Percentiles rank a stretch among this genome's conserved stretches.
Evolutionary conservation across 1,139 yeast species (phyloP).

Genomic region (Kurtzmaniella quercitrusa): DNA sequence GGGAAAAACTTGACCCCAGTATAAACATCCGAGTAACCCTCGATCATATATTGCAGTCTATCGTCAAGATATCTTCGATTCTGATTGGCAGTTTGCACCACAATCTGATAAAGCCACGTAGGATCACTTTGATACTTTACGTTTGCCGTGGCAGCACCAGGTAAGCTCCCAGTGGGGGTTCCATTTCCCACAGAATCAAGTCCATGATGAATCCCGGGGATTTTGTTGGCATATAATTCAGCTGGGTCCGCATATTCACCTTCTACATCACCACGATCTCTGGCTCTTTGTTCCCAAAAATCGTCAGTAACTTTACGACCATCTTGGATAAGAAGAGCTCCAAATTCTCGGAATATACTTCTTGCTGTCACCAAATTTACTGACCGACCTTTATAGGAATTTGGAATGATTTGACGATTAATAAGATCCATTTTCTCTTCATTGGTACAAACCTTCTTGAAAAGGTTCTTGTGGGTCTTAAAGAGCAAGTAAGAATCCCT

Average conservation of each 20-base stretch:
- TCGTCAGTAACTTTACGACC: slow-evolving; percentile 86
- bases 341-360: slow-evolving; percentile 87
- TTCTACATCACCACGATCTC: slow-evolving; percentile 66
- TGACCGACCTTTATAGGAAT: slow-evolving; percentile 84
- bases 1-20: slow-evolving; percentile 79
- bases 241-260: slow-evolving; percentile 81
- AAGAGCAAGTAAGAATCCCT: slow-evolving; percentile 88
- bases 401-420: slow-evolving; percentile 78
- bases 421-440: slow-evolving; percentile 82
- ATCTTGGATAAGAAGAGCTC: slow-evolving; percentile 74
- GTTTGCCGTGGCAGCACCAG: slow-evolving; percentile 31
- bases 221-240: slow-evolving; percentile 31
- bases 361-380: slow-evolving; percentile 90
- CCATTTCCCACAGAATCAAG: slow-evolving; percentile 1
- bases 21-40: slow-evolving; percentile 75
- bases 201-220: slow-evolving; percentile 9
- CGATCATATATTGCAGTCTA: slow-evolving; percentile 48
- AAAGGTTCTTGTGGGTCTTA: slow-evolving; percentile 73
- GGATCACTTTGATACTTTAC: slow-evolving; percentile 55
- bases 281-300: slow-evolving; percentile 76
- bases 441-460: slow-evolving; percentile 70
- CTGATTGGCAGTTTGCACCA: slow-evolving; percentile 66
- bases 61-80: slow-evolving; percentile 60
- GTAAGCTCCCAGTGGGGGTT: slow-evolving; percentile 18
- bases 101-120: slow-evolving; percentile 86